Conservation (phyloP, 2,329 filamentous ascomycete species). For the Gaeumannomyces tritici region DNA sequence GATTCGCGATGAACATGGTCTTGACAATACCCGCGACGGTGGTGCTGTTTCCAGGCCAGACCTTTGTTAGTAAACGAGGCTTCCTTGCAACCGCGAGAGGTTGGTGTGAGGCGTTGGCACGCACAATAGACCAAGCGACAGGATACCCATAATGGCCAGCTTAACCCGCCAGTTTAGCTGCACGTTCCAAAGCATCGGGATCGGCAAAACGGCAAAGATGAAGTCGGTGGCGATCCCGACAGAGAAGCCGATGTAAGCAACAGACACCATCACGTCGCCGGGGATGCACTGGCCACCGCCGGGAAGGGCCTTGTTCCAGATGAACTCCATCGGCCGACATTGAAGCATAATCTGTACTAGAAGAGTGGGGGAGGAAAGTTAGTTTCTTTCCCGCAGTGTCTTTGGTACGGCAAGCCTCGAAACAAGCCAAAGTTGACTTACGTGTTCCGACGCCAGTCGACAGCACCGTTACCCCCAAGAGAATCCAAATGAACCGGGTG, state of each 20-base stretch:
- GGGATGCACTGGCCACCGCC: slow-evolving; percentile 14
- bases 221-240: slow-evolving; percentile 17
- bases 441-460: slow-evolving; percentile 14
- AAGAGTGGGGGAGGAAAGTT: background rate
- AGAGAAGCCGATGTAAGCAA: slow-evolving; percentile 16
- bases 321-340: slow-evolving; percentile 13
- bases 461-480: slow-evolving; percentile 16
- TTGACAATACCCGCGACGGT: slow-evolving; percentile 15
- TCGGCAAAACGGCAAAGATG: slow-evolving; percentile 16
- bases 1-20: slow-evolving; percentile 14
- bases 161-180: slow-evolving; percentile 18
- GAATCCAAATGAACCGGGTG: slow-evolving; percentile 12
- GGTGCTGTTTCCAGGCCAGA: slow-evolving; percentile 7
- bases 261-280: slow-evolving; percentile 14
- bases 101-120: too few relatives aligned
- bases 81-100: too few relatives aligned
- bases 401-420: too few relatives aligned
- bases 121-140: slow-evolving; percentile 16
- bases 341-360: slow-evolving; percentile 17
- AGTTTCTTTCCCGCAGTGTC: too few relatives aligned
- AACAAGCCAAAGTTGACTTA: slow-evolving; percentile 4
- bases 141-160: slow-evolving; percentile 13
- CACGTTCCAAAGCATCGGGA: slow-evolving; percentile 18
- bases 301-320: slow-evolving; percentile 11
- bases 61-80: background rate